phyloP scores from a whole-genome alignment of 164 flowering plant genomes.

The Brasenia schreberi region DNA sequence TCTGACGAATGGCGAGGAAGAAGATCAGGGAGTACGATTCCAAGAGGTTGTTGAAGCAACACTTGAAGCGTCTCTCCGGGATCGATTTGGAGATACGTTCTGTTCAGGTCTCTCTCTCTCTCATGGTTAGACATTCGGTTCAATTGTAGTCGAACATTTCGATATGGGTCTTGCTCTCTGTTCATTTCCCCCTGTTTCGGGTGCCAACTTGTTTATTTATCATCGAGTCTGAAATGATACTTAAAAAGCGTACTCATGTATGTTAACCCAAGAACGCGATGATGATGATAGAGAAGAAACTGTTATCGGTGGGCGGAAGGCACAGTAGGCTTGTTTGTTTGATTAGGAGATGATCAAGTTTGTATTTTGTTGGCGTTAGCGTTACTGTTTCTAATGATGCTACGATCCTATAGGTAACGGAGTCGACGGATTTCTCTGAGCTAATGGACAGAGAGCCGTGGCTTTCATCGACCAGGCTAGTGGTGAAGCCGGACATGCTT shows the following conservation, averaged over 20 bases:
- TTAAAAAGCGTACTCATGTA: not conserved
- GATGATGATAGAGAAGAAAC: too few species aligned
- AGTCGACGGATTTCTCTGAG: conserved; percentile 68
- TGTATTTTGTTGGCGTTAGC: conserved; percentile 5
- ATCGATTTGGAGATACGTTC: conserved; percentile 42
- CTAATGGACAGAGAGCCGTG: conserved; percentile 62
- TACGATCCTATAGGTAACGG: conserved; percentile 34
- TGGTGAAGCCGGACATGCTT: conserved; percentile 95
- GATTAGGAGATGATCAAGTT: not conserved
- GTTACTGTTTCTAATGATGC: conserved; percentile 1
- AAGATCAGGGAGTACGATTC: conserved; percentile 81
- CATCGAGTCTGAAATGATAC: too few species aligned
- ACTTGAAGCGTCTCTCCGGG: conserved; percentile 41
- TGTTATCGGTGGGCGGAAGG: not conserved
- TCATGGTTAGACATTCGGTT: not conserved
- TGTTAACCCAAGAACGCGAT: not conserved
- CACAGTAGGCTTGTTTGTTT: not conserved
- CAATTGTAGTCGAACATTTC: not conserved
- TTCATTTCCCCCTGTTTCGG: too few species aligned
- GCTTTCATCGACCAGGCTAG: conserved; percentile 74
- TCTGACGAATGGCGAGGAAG: conserved; percentile 49
- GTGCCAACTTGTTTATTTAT: too few species aligned
- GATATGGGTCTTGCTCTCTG: not conserved
- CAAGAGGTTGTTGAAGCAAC: conserved; percentile 59
- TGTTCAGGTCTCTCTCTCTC: conserved; percentile 34